These are phyloP conservation scores for Fusarium verticillioides DNA, from an alignment of 2,329 filamentous ascomycete species.

Conservation along the genomic window DNA sequence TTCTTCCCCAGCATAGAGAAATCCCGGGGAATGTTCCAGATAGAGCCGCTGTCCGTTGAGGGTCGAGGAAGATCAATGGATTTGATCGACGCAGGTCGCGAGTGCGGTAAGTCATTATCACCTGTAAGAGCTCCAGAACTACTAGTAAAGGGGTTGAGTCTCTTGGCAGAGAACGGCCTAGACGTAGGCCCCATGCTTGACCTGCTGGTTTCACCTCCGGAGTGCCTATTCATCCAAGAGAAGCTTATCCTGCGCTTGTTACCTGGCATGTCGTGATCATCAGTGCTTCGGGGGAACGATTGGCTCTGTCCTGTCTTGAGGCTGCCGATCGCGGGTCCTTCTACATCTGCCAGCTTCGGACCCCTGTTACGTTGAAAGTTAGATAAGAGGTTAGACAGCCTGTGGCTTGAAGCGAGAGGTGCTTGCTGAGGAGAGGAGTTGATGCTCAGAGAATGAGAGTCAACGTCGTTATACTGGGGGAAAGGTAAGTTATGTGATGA, in stretches of 20 bases:
- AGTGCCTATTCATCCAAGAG: conserved; percentile 69
- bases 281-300: conserved; percentile 75
- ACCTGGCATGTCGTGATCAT: conserved; percentile 63
- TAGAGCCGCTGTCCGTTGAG: conserved; percentile 81
- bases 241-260: conserved; percentile 69
- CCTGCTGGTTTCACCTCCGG: conserved; percentile 54
- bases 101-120: conserved; percentile 67
- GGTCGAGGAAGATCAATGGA: conserved; percentile 79
- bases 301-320: conserved; percentile 79
- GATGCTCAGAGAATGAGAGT: conserved; percentile 55
- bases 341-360: conserved; percentile 63
- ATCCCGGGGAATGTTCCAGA: conserved; percentile 71
- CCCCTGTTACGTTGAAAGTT: conserved; percentile 70
- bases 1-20: conserved; percentile 61
- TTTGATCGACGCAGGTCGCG: conserved; percentile 75
- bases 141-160: conserved; percentile 61
- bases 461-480: conserved; percentile 61
- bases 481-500: conserved; percentile 69
- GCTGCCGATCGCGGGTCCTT: conserved; percentile 72
- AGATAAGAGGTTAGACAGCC: conserved; percentile 66
- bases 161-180: conserved; percentile 54
- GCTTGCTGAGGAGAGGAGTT: conserved; percentile 55
- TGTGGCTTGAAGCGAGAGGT: conserved; percentile 47
- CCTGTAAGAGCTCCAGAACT: conserved; percentile 61
- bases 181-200: conserved; percentile 47